Percentiles rank a stretch among this genome's conserved stretches.
phyloP scores from a whole-genome alignment of 768 basidiomycete species.

The Tricholoma matsutake region DNA sequence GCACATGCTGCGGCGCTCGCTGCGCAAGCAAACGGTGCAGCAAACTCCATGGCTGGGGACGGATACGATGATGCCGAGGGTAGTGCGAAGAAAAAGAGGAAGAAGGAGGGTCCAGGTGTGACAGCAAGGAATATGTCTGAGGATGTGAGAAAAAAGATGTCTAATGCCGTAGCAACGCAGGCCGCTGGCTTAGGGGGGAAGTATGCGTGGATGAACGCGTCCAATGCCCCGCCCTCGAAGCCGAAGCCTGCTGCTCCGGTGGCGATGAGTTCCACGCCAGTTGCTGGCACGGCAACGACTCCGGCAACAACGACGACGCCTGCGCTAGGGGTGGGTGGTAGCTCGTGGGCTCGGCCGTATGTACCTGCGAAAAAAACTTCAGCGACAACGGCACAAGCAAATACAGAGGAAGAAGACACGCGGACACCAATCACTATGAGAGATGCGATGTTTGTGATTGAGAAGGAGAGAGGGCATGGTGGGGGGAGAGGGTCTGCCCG shows the following conservation, averaged over 20 bases:
- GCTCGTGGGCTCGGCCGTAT: slow-evolving; percentile 63
- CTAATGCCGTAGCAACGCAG: slow-evolving; percentile 84
- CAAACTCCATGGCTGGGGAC: slow-evolving; percentile 19
- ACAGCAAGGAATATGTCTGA: slow-evolving; percentile 89
- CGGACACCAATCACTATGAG: slow-evolving; percentile 63
- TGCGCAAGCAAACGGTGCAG: slow-evolving; percentile 48
- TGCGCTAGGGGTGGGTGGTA: slow-evolving; percentile 20
- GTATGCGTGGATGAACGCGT: slow-evolving; percentile 87
- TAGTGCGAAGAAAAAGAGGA: slow-evolving; percentile 73
- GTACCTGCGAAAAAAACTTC: slow-evolving; percentile 50
- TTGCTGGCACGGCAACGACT: slow-evolving; percentile 14
- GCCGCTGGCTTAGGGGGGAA: slow-evolving; percentile 82
- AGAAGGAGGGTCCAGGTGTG: slow-evolving; percentile 80
- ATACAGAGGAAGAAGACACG: slow-evolving; percentile 51
- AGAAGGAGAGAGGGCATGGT: slow-evolving; percentile 80
- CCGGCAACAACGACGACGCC: slow-evolving; percentile 28
- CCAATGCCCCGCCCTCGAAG: slow-evolving; percentile 42
- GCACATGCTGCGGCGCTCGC: slow-evolving; percentile 64
- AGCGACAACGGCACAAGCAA: slow-evolving; percentile 24
- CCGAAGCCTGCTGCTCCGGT: slow-evolving; percentile 29
- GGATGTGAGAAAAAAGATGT: slow-evolving; percentile 89
- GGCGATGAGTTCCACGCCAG: slow-evolving; percentile 17
- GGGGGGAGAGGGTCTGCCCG: slow-evolving; percentile 74
- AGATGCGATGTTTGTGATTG: slow-evolving; percentile 85
- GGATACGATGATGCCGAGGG: slow-evolving; percentile 46